Evolutionary conservation across 2,329 filamentous ascomycete genomes (phyloP), one percentile per base, ranked within the genome.

Genomic region (Aphanoascus verrucosus): DNA sequence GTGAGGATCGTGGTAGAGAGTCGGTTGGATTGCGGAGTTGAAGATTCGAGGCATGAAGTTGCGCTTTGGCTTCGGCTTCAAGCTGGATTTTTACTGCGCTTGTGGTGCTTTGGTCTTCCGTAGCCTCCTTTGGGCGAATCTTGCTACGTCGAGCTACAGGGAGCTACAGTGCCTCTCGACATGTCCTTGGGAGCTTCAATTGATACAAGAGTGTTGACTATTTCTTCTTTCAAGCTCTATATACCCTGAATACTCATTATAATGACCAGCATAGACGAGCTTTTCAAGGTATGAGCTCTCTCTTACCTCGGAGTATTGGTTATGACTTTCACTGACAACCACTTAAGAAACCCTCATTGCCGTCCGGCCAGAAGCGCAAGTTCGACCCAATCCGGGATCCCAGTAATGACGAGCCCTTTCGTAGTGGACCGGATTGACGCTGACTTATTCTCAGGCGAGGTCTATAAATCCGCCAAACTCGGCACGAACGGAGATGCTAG

Each of bases 191-290:
- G 17, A 41, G 46, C 46, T 45, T 40, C 50, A 46, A 46, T 40
- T 38, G 31, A 8, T 31, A 37, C 1, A 11, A 6, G 23, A 38
- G n/a, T 5, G 23, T 5, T n/a, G 15, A 9, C 32, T 7, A 2
- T 7, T 5, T 48, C 5, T 12, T 6, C 35, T 9, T 15, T 38
- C 7, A 28, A 45, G n/a, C 3, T n/a, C 1, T 44, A 7, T 31
- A 19, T 37, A 44, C 20, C 17, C 17, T 5, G 15, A 28, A 9
- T 4, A 7, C 11, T 28, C 19, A 35, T 8, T 34, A 17, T 19
- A 41, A 83, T 82, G 79, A 75, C 77, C 20, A 80, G 75, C 63
- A 76, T 82, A 58, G 79, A 82, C 63, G 79, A 83, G 43, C 74
- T 83, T 14, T 83, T 83, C 70, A 82, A 74, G 63, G 72, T 73